These are phyloP conservation scores for Ogataea hybrid DNA, from an alignment of 1,139 yeast species.

Conservation along the genomic window DNA sequence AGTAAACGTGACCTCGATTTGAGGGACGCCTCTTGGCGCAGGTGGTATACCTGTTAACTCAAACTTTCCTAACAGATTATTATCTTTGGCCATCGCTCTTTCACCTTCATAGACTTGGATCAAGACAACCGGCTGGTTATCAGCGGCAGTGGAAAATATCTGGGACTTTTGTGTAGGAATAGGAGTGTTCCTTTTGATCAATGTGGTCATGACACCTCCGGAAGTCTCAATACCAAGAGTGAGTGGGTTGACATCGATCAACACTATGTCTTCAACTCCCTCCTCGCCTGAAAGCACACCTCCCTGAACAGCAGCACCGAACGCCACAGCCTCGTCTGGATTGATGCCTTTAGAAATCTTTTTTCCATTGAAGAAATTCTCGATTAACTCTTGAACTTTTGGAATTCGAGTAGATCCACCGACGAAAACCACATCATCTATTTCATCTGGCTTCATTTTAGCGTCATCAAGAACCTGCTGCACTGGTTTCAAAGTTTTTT, in stretches of 20 bases:
- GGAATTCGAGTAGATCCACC: slow-evolving; percentile 99
- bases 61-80: slow-evolving; percentile 92
- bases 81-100: slow-evolving; percentile 93
- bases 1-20: slow-evolving; percentile 93
- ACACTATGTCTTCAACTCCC: slow-evolving; percentile 78
- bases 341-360: slow-evolving; percentile 94
- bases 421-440: slow-evolving; percentile 90
- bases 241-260: slow-evolving; percentile 91
- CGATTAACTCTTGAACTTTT: slow-evolving; percentile 89
- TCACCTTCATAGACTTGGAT: slow-evolving; percentile 98
- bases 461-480: slow-evolving; percentile 91
- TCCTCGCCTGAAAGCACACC: slow-evolving; percentile 89
- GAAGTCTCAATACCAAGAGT: slow-evolving; percentile 96
- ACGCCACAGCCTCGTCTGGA: slow-evolving; percentile 98
- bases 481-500: slow-evolving; percentile 88
- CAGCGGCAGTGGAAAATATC: slow-evolving; percentile 95
- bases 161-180: slow-evolving; percentile 97
- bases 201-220: slow-evolving; percentile 97
- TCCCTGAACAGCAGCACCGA: slow-evolving; percentile 97
- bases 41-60: slow-evolving; percentile 96
- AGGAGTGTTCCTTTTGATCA: slow-evolving; percentile 95
- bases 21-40: slow-evolving; percentile 98
- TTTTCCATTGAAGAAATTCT: slow-evolving; percentile 86
- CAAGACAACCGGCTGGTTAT: slow-evolving; percentile 95
- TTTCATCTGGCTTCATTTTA: slow-evolving; percentile 75